phyloP scores from a whole-genome alignment of 352 stramenopile species.

The Pythium phragmiticola region DNA sequence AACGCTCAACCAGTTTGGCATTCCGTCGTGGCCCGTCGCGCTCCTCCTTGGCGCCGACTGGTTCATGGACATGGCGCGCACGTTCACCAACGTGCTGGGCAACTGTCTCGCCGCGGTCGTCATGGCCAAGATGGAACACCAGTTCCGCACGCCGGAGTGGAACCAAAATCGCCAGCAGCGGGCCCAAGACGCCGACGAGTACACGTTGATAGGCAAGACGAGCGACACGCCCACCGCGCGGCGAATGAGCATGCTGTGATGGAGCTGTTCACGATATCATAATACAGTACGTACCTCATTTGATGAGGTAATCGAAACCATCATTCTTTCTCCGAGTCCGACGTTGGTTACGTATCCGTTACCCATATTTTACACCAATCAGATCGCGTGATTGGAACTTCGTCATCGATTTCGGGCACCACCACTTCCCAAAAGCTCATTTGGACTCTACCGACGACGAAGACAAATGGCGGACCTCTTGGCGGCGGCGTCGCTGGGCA shows the following conservation, averaged over 20 bases:
- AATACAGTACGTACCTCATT: not conserved
- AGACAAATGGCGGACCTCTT: slow-evolving; percentile 29
- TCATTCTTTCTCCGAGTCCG: not conserved
- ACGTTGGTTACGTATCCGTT: slow-evolving; percentile 15
- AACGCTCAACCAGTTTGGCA: slow-evolving; percentile 35
- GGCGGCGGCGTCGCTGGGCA: slow-evolving; percentile 24
- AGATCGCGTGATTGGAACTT: not conserved
- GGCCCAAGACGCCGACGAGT: not conserved
- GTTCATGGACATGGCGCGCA: slow-evolving; percentile 64
- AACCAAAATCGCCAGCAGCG: slow-evolving; percentile 19
- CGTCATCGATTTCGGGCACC: slow-evolving; percentile 1
- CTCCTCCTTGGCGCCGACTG: slow-evolving; percentile 57
- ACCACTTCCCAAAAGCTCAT: slow-evolving; percentile 4
- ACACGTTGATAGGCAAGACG: not conserved
- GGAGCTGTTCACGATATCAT: not conserved
- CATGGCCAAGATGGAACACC: slow-evolving; percentile 63
- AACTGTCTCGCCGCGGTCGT: slow-evolving; percentile 58
- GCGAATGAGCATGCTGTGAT: not conserved
- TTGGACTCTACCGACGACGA: not conserved
- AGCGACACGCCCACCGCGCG: not conserved
- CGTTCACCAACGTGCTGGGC: slow-evolving; percentile 53
- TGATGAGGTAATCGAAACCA: slow-evolving; percentile 16
- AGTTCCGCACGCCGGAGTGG: slow-evolving; percentile 56
- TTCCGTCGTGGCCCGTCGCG: slow-evolving; percentile 56
- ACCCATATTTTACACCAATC: slow-evolving; percentile 14